Base-by-base conservation (phyloP, 2,329 filamentous ascomycete species). In the Sclerotinia minor region DNA sequence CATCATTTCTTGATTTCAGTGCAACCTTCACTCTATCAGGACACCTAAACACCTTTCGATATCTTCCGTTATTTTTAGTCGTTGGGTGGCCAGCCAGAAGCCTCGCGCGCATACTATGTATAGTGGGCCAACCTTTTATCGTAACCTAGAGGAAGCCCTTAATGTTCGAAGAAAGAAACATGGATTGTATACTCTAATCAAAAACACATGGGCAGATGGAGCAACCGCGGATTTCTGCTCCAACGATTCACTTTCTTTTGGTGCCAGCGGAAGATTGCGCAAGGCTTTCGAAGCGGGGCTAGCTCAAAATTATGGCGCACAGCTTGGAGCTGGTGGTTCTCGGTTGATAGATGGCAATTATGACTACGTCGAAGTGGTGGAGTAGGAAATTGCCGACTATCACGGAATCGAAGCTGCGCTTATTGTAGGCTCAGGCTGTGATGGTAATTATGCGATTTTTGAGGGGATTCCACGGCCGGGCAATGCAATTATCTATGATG, bases 401-500 rank as follows among this genome's bases (percentile, higher is more conserved):
- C 58, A 61, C 32, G 45, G 45, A 2, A 44, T 29, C 11, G 29
- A 61, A 35, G 45, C 35, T 11, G 58, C 35, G 19, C 44, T 61
- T 17, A 19, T 61, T n/a, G 35, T 61, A n/a, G 44, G 44, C 44
- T 61, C 58, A 5, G 58, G 29, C 1, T 49, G 45, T 24, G 19
- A 61, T 15, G 58, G 15, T 49, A 61, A 61, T 35, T 44, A 17
- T 24, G 58, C 58, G 19, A 49, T 21, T 32, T 29, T 45, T 32
- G 41, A 44, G 11, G 44, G n/a, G 6, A 38, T 61, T 35, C 58
- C 58, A 3, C 38, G 19, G 8, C 17, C 58, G 0, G 45, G 41
- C 9, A 44, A 61, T 35, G 58, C 29, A 29, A 61, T 61, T 24
- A n/a, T 61, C 24, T 47, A 61, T 49, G 58, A 61, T 49, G 26